Base-by-base conservation (phyloP, 441 rosid genomes). In the Populus hybrid region DNA sequence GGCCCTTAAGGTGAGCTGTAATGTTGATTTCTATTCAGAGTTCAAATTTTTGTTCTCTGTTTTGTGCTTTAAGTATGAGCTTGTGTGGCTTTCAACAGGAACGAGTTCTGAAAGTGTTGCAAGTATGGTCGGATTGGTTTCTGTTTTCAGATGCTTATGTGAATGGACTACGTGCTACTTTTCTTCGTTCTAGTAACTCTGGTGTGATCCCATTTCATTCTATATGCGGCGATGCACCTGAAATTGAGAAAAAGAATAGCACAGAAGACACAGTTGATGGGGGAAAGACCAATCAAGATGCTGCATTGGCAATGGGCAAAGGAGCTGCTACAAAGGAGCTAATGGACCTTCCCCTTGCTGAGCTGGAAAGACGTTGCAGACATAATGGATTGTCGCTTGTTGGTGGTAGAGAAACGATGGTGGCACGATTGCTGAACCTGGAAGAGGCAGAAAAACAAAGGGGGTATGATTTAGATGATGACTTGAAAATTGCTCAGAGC, bases 81-180 rank as follows among this genome's bases (percentile, higher is more conserved):
- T 70, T 66, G 75, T 69, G 61, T 76, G 72, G 67, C 36, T 24
- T 78, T 80, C 35, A 81, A 82, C 87, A 97, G 99, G 99, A 95
- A 86, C 93, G 99, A 57, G 97, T 97, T 75, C 84, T 94, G 84
- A 97, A 95, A 88, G 99, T 97, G 30, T 85, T 97, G 89, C 99
- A 97, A 83, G 99, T 97, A 40, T 97, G 99, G 99, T 87, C 98
- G 40, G 99, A 97, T 81, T 95, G 99, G 99, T 97, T 95, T 89
- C 94, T 97, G 73, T 97, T 97, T 83, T 95, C 99, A 70, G 99
- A 97, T 83, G 99, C 99, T 72, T 97, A 97, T 85, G 95, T 97
- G 74, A 87, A 90, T 81, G 99, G 99, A 79, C 86, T 95, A 67
- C 91, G 99, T 66, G 95, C 99, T 36, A 93, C 99, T 38, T 97